A percentile compares a stretch with the other conserved stretches of the same genome.
Conservation (phyloP, 306 rosid species). For the Amphicarpaea edgeworthii region DNA sequence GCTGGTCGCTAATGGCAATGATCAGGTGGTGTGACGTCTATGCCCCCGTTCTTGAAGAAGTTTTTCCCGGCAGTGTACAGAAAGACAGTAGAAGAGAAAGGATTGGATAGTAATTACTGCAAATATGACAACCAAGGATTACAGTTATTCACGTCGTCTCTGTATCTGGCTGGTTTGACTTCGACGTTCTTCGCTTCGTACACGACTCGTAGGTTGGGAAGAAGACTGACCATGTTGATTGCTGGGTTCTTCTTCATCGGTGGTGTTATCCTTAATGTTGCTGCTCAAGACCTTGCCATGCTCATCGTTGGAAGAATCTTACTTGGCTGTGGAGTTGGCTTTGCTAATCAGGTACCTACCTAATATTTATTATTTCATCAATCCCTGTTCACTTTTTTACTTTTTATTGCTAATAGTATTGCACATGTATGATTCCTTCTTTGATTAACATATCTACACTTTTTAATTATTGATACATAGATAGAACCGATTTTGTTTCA, state of each 20-base stretch:
- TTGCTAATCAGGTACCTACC: slow-evolving; percentile 79
- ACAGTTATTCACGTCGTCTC: slow-evolving; percentile 78
- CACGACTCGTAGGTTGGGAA: slow-evolving; percentile 67
- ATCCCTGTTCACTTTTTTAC: neutral
- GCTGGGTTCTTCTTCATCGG: slow-evolving; percentile 69
- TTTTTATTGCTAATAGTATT: neutral
- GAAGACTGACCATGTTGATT: slow-evolving; percentile 72
- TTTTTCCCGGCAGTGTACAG: slow-evolving; percentile 68
- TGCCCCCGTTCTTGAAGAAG: slow-evolving; percentile 64
- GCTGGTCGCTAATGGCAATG: no score
- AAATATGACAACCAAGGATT: slow-evolving; percentile 70
- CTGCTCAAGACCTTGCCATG: slow-evolving; percentile 65
- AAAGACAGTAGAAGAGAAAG: slow-evolving; percentile 47
- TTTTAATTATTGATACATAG: no score
- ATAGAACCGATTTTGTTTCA: no score
- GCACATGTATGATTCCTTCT: no score
- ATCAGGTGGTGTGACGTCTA: slow-evolving; percentile 80
- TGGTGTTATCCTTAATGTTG: slow-evolving; percentile 62
- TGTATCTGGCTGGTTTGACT: slow-evolving; percentile 72
- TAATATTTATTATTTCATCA: neutral
- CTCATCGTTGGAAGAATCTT: slow-evolving; percentile 71
- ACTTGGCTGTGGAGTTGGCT: slow-evolving; percentile 90
- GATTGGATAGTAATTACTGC: slow-evolving; percentile 63
- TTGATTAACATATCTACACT: no score
- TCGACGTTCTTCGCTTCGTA: slow-evolving; percentile 74